phyloP scores from a whole-genome alignment of 2,329 filamentous ascomycete genomes.

The Conoideocrella luteorostrata region DNA sequence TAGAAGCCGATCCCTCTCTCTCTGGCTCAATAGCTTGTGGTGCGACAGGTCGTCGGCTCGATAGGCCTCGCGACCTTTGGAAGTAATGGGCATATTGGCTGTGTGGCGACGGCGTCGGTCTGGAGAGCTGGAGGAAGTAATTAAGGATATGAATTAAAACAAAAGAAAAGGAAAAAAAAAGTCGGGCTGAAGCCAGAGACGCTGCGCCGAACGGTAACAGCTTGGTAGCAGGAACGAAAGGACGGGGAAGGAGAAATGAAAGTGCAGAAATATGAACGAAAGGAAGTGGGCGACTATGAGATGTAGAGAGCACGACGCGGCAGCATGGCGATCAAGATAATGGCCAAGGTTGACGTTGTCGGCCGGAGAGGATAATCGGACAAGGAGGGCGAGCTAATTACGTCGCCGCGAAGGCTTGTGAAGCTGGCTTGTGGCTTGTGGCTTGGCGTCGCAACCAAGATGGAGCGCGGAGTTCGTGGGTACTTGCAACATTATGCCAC shows the following conservation, averaged over 20 bases:
- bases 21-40: constrained; percentile 28
- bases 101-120: not conserved
- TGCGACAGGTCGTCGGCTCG: constrained; percentile 30
- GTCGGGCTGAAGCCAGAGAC: too few species aligned
- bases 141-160: not conserved
- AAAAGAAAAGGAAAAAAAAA: not conserved
- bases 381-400: not conserved
- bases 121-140: too few species aligned
- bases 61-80: constrained; percentile 31
- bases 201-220: too few species aligned
- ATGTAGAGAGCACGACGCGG: constrained; percentile 2
- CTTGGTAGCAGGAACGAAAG: not conserved
- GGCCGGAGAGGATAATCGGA: not conserved
- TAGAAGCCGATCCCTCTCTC: constrained; percentile 31
- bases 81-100: constrained; percentile 28
- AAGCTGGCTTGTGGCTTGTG: too few species aligned
- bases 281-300: constrained; percentile 17
- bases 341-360: not conserved
- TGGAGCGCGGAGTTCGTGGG: too few species aligned
- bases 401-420: constrained; percentile 6
- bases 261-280: not conserved
- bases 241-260: not conserved
- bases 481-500: too few species aligned
- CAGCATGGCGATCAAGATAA: constrained; percentile 1
- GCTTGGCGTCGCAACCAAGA: not conserved